Evolutionary conservation across 2,329 filamentous ascomycete species (phyloP).

Genomic region (Verticillium klebahnii): DNA sequence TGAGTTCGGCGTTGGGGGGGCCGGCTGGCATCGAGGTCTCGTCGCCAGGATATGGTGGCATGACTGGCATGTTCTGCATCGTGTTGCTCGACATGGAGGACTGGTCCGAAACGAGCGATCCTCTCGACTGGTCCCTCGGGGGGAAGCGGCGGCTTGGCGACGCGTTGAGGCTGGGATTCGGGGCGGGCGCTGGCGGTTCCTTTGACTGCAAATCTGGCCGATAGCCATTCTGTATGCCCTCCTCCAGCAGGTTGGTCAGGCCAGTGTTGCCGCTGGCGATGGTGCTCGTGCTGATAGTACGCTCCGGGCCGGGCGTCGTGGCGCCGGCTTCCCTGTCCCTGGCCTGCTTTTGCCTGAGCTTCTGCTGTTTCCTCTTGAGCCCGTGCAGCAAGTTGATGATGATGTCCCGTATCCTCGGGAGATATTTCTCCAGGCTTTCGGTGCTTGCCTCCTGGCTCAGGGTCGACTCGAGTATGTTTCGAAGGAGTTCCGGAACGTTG

Average conservation of each 20-base stretch:
- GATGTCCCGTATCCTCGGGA: conserved; percentile 93
- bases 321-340: conserved; percentile 49
- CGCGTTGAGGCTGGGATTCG: conserved; percentile 21
- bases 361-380: conserved; percentile 94
- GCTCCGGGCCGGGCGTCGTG: conserved; percentile 32
- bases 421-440: conserved; percentile 87
- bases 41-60: conserved; percentile 66
- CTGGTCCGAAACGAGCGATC: conserved; percentile 50
- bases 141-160: conserved; percentile 43
- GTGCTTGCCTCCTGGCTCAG: conserved; percentile 94
- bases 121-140: conserved; percentile 46
- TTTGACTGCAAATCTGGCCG: conserved; percentile 26
- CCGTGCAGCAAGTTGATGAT: conserved; percentile 97
- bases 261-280: conserved; percentile 53
- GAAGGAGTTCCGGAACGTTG: conserved; percentile 86
- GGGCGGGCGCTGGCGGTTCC: conserved; percentile 5
- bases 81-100: conserved; percentile 69
- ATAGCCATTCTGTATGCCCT: conserved; percentile 53
- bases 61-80: conserved; percentile 70
- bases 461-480: conserved; percentile 90
- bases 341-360: conserved; percentile 62
- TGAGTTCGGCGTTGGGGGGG: conserved; percentile 34
- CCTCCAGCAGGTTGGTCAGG: conserved; percentile 54
- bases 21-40: conserved; percentile 44
- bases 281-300: conserved; percentile 56